These are phyloP conservation scores for Glycyrrhiza uralensis DNA, from an alignment of 306 rosid species.

Conservation along the genomic window DNA sequence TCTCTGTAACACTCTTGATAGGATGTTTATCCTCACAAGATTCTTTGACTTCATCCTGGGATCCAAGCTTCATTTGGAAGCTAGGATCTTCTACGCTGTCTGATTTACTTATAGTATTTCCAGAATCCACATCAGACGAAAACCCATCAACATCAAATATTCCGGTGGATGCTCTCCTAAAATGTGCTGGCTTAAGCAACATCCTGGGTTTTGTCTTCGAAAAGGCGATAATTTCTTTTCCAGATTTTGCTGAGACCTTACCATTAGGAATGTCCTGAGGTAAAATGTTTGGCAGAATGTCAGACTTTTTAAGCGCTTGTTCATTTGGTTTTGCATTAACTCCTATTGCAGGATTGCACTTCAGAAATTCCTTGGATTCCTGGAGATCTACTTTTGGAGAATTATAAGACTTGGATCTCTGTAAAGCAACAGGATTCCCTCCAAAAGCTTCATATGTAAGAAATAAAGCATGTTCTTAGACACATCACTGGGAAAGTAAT, in stretches of 20 bases:
- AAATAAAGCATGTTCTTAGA: slow-evolving; percentile 1
- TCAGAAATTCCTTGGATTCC: slow-evolving; percentile 51
- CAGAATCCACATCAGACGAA: slow-evolving; percentile 42
- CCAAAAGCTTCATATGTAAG: slow-evolving; percentile 55
- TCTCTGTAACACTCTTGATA: slow-evolving; percentile 52
- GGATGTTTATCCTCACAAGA: slow-evolving; percentile 56
- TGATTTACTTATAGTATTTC: slow-evolving; percentile 34
- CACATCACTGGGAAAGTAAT: slow-evolving; percentile 4
- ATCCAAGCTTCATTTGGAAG: slow-evolving; percentile 36
- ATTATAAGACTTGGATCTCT: slow-evolving; percentile 38
- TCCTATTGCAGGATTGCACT: slow-evolving; percentile 53
- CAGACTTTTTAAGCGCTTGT: slow-evolving; percentile 40
- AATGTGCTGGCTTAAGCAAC: slow-evolving; percentile 85
- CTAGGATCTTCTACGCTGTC: slow-evolving; percentile 37
- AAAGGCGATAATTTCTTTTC: slow-evolving; percentile 58
- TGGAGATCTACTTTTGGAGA: slow-evolving; percentile 39
- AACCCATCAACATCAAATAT: slow-evolving; percentile 61
- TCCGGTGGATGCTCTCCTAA: slow-evolving; percentile 64
- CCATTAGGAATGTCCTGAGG: slow-evolving; percentile 66
- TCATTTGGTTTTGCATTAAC: slow-evolving; percentile 56
- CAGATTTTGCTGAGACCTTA: slow-evolving; percentile 50
- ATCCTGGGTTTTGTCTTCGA: slow-evolving; percentile 85
- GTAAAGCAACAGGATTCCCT: slow-evolving; percentile 49
- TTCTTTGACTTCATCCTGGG: slow-evolving; percentile 50
- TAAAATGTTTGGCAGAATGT: slow-evolving; percentile 48